phyloP scores from a whole-genome alignment of 495 filamentous ascomycete genomes.

The Letharia columbiana region DNA sequence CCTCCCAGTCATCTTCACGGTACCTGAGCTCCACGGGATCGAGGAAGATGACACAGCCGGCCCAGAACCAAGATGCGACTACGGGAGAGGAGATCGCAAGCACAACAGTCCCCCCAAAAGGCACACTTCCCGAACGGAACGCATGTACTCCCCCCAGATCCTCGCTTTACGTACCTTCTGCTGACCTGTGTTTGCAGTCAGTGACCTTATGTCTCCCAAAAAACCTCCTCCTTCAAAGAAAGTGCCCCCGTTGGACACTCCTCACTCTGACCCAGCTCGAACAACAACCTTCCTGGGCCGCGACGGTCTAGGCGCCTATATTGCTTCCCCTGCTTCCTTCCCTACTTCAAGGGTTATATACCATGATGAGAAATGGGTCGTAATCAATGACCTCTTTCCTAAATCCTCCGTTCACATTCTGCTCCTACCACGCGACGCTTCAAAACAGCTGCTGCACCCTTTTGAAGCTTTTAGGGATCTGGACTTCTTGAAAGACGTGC shows the following conservation, averaged over 20 bases:
- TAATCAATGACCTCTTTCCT: conserved; percentile 74
- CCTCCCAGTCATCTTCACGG: background rate
- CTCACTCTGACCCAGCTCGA: conserved; percentile 27
- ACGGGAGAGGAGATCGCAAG: conserved; percentile 32
- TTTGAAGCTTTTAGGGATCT: conserved; percentile 68
- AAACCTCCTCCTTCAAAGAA: conserved; percentile 26
- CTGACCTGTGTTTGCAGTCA: conserved; percentile 38
- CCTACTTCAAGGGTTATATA: conserved; percentile 56
- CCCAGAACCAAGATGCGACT: conserved; percentile 28
- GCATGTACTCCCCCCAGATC: conserved; percentile 31
- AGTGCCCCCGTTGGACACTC: conserved; percentile 23
- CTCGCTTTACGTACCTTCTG: conserved; percentile 5
- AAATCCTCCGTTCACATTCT: conserved; percentile 81
- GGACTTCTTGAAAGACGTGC: conserved; percentile 59
- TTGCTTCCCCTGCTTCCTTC: conserved; percentile 55
- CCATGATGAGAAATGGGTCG: conserved; percentile 62
- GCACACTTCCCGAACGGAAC: conserved; percentile 24
- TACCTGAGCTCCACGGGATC: background rate
- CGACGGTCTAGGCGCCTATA: conserved; percentile 64
- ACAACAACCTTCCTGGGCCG: conserved; percentile 37
- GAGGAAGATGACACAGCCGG: conserved; percentile 2
- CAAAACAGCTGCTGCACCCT: conserved; percentile 58
- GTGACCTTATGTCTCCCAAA: conserved; percentile 60
- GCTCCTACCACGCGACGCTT: conserved; percentile 65
- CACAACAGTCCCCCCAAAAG: conserved; percentile 21